Evolutionary conservation across 768 basidiomycete species (phyloP).

Genomic region (Mycena rebaudengoi): DNA sequence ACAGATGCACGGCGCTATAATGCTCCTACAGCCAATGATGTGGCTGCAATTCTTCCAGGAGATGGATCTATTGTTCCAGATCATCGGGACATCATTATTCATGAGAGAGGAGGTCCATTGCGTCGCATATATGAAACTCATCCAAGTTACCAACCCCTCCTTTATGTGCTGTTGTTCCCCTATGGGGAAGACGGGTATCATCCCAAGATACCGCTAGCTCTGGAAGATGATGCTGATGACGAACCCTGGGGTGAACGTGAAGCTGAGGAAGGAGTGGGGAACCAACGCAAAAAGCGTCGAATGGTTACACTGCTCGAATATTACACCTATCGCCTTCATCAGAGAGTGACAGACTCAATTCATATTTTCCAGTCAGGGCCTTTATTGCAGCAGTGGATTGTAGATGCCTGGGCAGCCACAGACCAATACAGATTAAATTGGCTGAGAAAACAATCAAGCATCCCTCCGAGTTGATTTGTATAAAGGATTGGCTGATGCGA

Average conservation of each 20-base stretch:
- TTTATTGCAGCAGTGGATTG: constrained; percentile 55
- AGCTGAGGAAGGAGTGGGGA: neutral
- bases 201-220: constrained; percentile 23
- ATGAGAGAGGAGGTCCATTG: constrained; percentile 16
- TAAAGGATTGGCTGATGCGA: constrained; percentile 2
- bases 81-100: constrained; percentile 42
- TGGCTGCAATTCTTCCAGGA: constrained; percentile 47
- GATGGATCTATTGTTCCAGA: constrained; percentile 20
- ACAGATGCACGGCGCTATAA: constrained; percentile 47
- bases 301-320: constrained; percentile 30
- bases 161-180: constrained; percentile 41
- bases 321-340: constrained; percentile 44
- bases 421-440: constrained; percentile 51
- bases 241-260: neutral
- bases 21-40: constrained; percentile 47
- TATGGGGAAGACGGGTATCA: constrained; percentile 49
- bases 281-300: neutral
- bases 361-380: constrained; percentile 40
- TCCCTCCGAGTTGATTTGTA: constrained; percentile 5
- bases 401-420: constrained; percentile 53
- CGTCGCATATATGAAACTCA: constrained; percentile 42
- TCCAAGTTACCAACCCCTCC: constrained; percentile 40
- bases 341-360: constrained; percentile 26
- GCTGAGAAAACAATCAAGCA: constrained; percentile 17
- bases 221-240: neutral